Conservation (phyloP, 176 grass and related monocot genomes). For the Urochloa ruziziensis region DNA sequence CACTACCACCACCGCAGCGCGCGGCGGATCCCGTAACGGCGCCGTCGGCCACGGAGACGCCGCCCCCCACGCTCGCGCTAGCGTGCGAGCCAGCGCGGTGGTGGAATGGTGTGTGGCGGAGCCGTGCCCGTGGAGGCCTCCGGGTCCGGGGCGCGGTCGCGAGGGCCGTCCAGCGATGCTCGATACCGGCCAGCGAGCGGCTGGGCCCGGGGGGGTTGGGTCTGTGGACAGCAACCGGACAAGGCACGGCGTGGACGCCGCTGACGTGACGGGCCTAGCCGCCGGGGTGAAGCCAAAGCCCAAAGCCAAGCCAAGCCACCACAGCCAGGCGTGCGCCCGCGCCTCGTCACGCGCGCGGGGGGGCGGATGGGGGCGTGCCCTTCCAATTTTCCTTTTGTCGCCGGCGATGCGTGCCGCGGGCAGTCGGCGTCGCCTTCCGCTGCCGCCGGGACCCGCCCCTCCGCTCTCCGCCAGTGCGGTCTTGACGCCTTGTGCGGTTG, state of each 20-base stretch:
- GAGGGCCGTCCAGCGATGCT: neutral
- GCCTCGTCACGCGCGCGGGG: slow-evolving; percentile 29
- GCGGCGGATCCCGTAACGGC: slow-evolving; percentile 2
- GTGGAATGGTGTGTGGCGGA: neutral
- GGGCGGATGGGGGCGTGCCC: neutral
- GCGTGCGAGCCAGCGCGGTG: neutral
- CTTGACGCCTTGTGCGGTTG: too few species aligned
- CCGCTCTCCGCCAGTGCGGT: too few species aligned
- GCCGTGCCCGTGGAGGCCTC: neutral
- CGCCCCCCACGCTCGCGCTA: neutral
- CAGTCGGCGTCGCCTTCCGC: slow-evolving; percentile 21
- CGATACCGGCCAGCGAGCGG: neutral
- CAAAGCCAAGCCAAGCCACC: too few species aligned
- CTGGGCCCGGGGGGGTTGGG: neutral
- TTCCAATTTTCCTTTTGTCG: slow-evolving; percentile 16
- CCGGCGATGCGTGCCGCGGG: slow-evolving; percentile 29
- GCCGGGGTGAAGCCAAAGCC: neutral
- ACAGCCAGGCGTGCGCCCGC: neutral
- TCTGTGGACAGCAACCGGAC: slow-evolving; percentile 40
- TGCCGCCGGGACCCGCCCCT: neutral
- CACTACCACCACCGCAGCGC: neutral
- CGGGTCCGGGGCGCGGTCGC: neutral
- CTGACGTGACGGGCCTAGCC: neutral
- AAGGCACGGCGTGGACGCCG: slow-evolving; percentile 12
- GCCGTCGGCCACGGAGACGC: slow-evolving; percentile 24